phyloP scores from a whole-genome alignment of 148 eudicot species.

The Euryodendron excelsum region DNA sequence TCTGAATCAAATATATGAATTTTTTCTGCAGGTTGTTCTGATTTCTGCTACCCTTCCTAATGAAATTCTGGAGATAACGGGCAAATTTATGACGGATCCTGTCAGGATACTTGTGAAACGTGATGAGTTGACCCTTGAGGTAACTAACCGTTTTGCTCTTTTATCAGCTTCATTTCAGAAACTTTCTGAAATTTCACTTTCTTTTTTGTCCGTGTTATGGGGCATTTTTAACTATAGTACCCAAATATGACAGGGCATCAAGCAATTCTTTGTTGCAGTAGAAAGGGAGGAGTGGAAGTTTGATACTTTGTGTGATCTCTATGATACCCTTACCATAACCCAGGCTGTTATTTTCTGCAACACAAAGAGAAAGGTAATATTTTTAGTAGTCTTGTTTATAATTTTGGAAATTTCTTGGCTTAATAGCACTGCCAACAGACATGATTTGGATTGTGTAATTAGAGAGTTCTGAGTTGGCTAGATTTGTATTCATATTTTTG shows the following conservation, averaged over 20 bases:
- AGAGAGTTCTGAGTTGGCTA: too few relatives aligned
- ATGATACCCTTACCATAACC: too few relatives aligned
- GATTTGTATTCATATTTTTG: too few relatives aligned
- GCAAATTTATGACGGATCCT: conserved; percentile 95
- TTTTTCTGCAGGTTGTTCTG: conserved; percentile 60
- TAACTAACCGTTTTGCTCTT: conserved; percentile 21
- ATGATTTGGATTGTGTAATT: too few relatives aligned
- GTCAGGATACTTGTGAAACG: conserved; percentile 89
- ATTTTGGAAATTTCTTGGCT: background rate
- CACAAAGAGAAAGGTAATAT: too few relatives aligned
- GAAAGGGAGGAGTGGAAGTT: conserved; percentile 96
- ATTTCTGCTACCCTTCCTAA: conserved; percentile 94
- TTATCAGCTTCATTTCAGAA: background rate
- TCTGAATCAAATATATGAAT: background rate
- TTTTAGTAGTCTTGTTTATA: background rate
- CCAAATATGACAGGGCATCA: conserved; percentile 64
- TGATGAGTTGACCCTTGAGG: conserved; percentile 98
- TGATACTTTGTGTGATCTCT: too few relatives aligned
- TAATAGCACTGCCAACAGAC: too few relatives aligned
- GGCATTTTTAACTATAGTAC: background rate
- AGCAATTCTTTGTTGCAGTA: conserved; percentile 92
- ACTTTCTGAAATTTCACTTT: background rate
- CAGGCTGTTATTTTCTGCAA: too few relatives aligned
- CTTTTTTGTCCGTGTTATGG: background rate
- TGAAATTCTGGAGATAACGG: conserved; percentile 91